A percentile compares a stretch with the other conserved stretches of the same genome.
Conservation (phyloP, 2,329 filamentous ascomycete genomes). For the Exophiala calicioides region DNA sequence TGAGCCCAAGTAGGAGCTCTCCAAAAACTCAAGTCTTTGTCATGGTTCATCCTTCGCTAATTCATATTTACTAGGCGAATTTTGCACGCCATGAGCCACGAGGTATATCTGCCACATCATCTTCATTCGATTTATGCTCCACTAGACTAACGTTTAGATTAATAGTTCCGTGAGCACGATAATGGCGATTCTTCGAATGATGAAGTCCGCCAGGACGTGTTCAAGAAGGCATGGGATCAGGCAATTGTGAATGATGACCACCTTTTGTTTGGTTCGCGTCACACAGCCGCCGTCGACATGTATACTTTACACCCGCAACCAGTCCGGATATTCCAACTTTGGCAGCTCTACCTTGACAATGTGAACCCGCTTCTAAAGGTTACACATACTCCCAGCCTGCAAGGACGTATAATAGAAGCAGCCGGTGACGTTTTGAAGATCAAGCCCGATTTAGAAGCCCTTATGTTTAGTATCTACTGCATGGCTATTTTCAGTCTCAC, state of each 20-base stretch:
- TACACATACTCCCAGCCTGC: conserved; percentile 66
- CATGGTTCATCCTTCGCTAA: too few species aligned
- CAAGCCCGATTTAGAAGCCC: conserved; percentile 59
- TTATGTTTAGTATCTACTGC: conserved; percentile 70
- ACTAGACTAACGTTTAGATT: conserved; percentile 32
- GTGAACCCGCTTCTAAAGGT: conserved; percentile 69
- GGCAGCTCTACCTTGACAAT: conserved; percentile 70
- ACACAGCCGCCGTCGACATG: conserved; percentile 46
- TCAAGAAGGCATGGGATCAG: conserved; percentile 52
- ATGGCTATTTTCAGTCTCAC: conserved; percentile 59
- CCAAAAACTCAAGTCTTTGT: conserved; percentile 7
- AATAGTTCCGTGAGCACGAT: conserved; percentile 32
- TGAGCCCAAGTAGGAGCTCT: conserved; percentile 36
- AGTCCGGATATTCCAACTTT: conserved; percentile 54
- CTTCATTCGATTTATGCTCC: conserved; percentile 1
- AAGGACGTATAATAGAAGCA: conserved; percentile 64
- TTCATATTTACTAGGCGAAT: conserved; percentile 45
- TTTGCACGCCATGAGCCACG: conserved; percentile 50
- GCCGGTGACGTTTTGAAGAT: conserved; percentile 58
- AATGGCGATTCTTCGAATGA: conserved; percentile 37
- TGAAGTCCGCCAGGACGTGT: conserved; percentile 37
- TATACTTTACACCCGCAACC: conserved; percentile 61
- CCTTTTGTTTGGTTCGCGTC: conserved; percentile 59
- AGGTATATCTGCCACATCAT: conserved; percentile 36
- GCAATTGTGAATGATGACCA: conserved; percentile 47